phyloP scores from a whole-genome alignment of 257 asterid species.

The Nicotiana tabacum region DNA sequence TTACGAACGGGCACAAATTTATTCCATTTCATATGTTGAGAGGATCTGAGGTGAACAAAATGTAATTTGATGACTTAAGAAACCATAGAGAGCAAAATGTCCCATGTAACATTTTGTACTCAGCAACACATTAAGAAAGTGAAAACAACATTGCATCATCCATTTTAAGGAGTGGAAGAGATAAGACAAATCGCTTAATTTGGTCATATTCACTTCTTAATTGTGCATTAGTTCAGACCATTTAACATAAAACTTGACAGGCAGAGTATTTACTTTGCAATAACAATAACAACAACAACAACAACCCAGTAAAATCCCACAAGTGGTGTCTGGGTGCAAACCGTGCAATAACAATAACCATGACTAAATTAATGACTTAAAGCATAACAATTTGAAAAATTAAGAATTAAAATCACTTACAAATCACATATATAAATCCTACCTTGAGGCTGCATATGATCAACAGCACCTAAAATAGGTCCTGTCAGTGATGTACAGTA shows the following conservation, averaged over 20 bases:
- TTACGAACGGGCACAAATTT: background rate
- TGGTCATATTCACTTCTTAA: background rate
- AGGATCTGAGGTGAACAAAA: conserved; percentile 3
- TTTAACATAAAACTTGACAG: background rate
- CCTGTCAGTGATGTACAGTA: conserved; percentile 90
- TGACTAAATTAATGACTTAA: background rate
- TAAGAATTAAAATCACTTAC: background rate
- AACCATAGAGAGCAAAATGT: too few species aligned
- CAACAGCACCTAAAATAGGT: conserved; percentile 74
- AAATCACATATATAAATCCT: background rate
- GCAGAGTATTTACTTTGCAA: background rate
- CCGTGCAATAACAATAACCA: background rate
- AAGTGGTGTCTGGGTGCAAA: too few species aligned
- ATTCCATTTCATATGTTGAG: background rate
- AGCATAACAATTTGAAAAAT: background rate
- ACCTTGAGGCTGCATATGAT: conserved; percentile 95
- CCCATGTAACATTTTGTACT: too few species aligned
- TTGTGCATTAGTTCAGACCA: background rate
- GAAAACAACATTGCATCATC: background rate
- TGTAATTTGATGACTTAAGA: background rate
- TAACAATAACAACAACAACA: background rate
- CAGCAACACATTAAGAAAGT: too few species aligned
- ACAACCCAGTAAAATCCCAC: too few species aligned
- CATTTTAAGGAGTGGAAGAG: conserved; percentile 1
- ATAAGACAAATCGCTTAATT: background rate